Evolutionary conservation across 2,329 filamentous ascomycete genomes (phyloP).

Genomic region (Penicillium sp.): DNA sequence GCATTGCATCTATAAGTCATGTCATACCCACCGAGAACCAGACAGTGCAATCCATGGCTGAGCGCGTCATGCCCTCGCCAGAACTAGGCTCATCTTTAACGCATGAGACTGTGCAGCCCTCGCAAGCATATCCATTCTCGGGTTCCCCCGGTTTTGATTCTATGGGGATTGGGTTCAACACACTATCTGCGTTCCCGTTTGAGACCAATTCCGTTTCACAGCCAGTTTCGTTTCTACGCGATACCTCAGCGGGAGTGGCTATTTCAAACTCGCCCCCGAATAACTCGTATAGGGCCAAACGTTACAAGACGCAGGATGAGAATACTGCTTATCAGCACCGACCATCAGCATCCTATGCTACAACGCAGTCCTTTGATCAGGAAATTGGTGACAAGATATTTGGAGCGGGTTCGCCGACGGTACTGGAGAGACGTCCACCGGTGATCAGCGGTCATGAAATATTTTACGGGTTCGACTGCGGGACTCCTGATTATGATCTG

Average conservation of each 20-base stretch:
- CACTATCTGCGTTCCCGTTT: constrained; percentile 28
- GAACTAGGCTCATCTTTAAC: not conserved
- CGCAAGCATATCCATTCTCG: not conserved
- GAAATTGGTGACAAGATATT: not conserved
- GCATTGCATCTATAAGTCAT: not conserved
- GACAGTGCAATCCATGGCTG: not conserved
- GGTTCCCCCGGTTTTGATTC: not conserved
- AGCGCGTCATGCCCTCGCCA: not conserved
- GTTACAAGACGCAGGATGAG: not conserved
- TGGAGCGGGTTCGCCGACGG: not conserved
- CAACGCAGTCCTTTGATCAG: not conserved
- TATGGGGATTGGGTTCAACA: constrained; percentile 14
- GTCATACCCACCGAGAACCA: not conserved
- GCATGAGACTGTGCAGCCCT: constrained; percentile 3
- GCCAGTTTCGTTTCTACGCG: constrained; percentile 33
- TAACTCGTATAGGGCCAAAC: constrained; percentile 1
- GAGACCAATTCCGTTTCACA: constrained; percentile 29
- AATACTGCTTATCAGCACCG: not conserved
- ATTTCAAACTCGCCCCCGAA: not conserved
- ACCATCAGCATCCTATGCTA: not conserved
- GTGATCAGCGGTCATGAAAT: constrained; percentile 26
- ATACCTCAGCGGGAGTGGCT: constrained; percentile 25
- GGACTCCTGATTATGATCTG: constrained; percentile 65
- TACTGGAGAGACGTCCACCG: constrained; percentile 2
- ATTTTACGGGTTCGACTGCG: constrained; percentile 67